phyloP scores from a whole-genome alignment of 192 early-diverging fungal species.

The Allomyces macrogynus region DNA sequence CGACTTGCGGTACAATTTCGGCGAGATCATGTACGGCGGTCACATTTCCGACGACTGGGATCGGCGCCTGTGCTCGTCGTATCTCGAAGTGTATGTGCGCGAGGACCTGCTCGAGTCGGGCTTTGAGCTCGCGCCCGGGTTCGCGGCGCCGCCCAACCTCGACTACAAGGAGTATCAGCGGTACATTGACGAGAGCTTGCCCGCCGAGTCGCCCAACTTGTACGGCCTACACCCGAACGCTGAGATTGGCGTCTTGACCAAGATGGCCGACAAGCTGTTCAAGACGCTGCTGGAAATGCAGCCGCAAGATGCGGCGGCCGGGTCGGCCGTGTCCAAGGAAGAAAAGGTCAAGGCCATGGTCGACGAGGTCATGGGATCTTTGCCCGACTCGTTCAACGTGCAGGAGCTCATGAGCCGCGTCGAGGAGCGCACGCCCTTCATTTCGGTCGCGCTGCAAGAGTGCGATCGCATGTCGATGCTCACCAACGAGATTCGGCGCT shows the following conservation, averaged over 20 bases:
- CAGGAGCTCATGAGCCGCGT: slow-evolving; percentile 11
- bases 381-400: slow-evolving; percentile 22
- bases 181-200: slow-evolving; percentile 73
- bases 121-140: slow-evolving; percentile 42
- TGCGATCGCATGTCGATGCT: slow-evolving; percentile 35
- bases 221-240: slow-evolving; percentile 82
- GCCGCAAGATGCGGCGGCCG: slow-evolving; percentile 22
- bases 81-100: slow-evolving; percentile 63
- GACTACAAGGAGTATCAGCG: slow-evolving; percentile 59
- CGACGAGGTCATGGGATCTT: slow-evolving; percentile 20
- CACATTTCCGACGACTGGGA: slow-evolving; percentile 86
- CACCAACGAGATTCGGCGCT: slow-evolving; percentile 43
- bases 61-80: slow-evolving; percentile 62
- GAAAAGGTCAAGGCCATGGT: slow-evolving; percentile 28
- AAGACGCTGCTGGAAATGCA: slow-evolving; percentile 36
- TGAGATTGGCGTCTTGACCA: slow-evolving; percentile 56
- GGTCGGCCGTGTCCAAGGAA: slow-evolving; percentile 19
- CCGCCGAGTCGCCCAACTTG: slow-evolving; percentile 89
- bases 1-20: slow-evolving; percentile 65
- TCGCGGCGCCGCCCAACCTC: slow-evolving; percentile 70
- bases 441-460: slow-evolving; percentile 7
- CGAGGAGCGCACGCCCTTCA: slow-evolving; percentile 8
- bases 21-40: slow-evolving; percentile 85
- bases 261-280: slow-evolving; percentile 55
- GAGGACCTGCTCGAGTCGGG: slow-evolving; percentile 57